Evolutionary conservation across 2,329 filamentous ascomycete species (phyloP).

Genomic region (Pezicula rhizophila): DNA sequence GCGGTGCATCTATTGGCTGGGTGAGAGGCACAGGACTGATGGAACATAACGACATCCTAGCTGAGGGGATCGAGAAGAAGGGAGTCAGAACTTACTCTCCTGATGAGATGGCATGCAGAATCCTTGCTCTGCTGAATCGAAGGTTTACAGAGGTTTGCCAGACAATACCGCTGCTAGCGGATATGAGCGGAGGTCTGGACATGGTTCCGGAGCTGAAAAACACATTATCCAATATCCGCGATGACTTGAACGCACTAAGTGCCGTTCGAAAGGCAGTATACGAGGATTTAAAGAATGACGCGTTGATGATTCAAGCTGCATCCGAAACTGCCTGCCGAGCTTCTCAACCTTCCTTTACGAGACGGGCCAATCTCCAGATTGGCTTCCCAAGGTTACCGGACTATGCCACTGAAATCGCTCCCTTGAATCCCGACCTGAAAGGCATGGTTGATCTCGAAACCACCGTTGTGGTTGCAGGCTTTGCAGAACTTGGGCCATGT

Average conservation of each 20-base stretch:
- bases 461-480: conserved; percentile 55
- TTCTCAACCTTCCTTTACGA: conserved; percentile 59
- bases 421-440: conserved; percentile 71
- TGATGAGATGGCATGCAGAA: conserved; percentile 97
- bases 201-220: conserved; percentile 92
- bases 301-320: background rate
- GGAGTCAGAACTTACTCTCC: conserved; percentile 96
- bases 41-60: conserved; percentile 92
- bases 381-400: conserved; percentile 83
- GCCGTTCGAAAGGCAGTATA: conserved; percentile 85
- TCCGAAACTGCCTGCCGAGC: background rate
- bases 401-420: conserved; percentile 81
- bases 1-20: conserved; percentile 95
- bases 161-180: conserved; percentile 85
- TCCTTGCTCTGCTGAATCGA: conserved; percentile 88
- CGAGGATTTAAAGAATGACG: conserved; percentile 70
- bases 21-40: conserved; percentile 94
- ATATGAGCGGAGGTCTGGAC: conserved; percentile 91
- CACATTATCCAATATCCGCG: conserved; percentile 64
- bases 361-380: conserved; percentile 89
- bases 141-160: conserved; percentile 89
- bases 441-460: conserved; percentile 55
- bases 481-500: conserved; percentile 90
- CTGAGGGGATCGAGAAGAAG: conserved; percentile 88
- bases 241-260: conserved; percentile 57